A percentile compares a stretch with the other conserved stretches of the same genome.
phyloP scores from a whole-genome alignment of 768 basidiomycete species.

The Clitopilus hobsonii region DNA sequence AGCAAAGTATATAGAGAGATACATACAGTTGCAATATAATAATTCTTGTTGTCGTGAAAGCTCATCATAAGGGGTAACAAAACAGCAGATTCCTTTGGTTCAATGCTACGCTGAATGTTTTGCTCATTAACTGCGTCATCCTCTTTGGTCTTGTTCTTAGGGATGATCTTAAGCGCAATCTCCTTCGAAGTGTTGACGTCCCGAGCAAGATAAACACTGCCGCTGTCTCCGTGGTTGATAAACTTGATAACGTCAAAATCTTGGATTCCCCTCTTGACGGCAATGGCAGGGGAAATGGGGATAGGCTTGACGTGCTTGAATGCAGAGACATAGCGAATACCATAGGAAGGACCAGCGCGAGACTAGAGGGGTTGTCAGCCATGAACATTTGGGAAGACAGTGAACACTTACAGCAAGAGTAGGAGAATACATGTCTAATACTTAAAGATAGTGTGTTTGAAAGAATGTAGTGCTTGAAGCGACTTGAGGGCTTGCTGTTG shows the following conservation, averaged over 20 bases:
- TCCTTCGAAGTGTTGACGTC: constrained; percentile 8
- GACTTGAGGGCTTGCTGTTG: not conserved
- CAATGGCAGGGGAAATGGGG: not conserved
- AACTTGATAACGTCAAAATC: not conserved
- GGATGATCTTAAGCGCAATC: constrained; percentile 16
- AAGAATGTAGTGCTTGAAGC: not conserved
- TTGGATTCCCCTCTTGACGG: not conserved
- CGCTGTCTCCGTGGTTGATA: not conserved
- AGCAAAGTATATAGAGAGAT: not conserved
- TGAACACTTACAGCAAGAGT: not conserved
- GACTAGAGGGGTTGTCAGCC: not conserved
- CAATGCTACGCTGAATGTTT: constrained; percentile 6
- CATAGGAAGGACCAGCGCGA: not conserved
- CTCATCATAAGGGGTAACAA: constrained; percentile 15
- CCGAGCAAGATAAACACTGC: constrained; percentile 14
- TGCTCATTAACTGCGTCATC: constrained; percentile 3
- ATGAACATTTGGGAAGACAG: not conserved
- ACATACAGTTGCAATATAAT: constrained; percentile 18
- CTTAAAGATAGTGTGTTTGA: not conserved
- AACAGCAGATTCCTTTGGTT: constrained; percentile 8
- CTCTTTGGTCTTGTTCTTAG: constrained; percentile 6
- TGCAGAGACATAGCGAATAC: not conserved
- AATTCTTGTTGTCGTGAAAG: constrained; percentile 14
- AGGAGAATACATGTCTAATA: not conserved
- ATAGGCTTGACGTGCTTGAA: not conserved